A percentile compares a stretch with the other conserved stretches of the same genome.
Evolutionary conservation across 2,329 filamentous ascomycete species (phyloP).

Genomic region (Alternaria conjuncta): DNA sequence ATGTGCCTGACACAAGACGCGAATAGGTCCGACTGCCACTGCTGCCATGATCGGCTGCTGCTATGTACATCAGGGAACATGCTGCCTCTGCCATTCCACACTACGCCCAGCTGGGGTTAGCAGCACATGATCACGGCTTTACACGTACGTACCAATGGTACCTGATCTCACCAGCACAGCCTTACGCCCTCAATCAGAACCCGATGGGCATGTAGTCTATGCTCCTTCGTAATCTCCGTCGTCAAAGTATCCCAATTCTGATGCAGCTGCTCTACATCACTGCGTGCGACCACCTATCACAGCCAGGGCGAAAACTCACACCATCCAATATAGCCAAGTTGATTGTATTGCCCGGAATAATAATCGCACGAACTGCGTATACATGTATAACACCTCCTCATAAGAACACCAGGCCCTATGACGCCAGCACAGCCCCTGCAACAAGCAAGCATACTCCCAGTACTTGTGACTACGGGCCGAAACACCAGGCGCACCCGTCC

Average conservation of each 20-base stretch:
- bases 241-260: background rate
- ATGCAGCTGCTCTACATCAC: background rate
- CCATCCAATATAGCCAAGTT: background rate
- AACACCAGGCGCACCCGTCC: background rate
- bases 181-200: background rate
- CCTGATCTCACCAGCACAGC: background rate
- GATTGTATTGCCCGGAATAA: background rate
- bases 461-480: background rate
- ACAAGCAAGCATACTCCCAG: conserved; percentile 5
- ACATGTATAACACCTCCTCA: background rate
- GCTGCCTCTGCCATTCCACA: background rate
- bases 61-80: background rate
- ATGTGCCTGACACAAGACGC: background rate
- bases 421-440: background rate
- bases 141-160: background rate
- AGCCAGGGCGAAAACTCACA: background rate
- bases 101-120: background rate
- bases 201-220: background rate
- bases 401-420: background rate
- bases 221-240: background rate
- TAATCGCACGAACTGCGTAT: background rate
- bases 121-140: background rate
- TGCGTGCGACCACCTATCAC: background rate
- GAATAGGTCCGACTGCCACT: background rate
- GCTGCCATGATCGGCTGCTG: background rate